Conservation (phyloP, 345 rosid species). For the Citrus sp. region DNA sequence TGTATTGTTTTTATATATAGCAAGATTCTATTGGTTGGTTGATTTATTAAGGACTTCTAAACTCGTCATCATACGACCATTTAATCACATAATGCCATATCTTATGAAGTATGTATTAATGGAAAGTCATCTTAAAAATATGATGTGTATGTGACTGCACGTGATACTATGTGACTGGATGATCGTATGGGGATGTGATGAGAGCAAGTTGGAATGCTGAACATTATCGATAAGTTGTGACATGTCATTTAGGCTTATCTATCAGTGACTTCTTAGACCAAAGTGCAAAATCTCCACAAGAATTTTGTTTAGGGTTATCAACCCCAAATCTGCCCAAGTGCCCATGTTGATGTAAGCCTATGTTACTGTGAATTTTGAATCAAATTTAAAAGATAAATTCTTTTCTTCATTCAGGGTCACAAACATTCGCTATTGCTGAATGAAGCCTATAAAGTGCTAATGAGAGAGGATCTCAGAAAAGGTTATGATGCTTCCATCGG, state of each 20-base stretch:
- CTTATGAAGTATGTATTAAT: no score
- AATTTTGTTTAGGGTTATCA: neutral
- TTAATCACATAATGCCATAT: neutral
- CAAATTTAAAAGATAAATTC: neutral
- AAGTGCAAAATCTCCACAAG: neutral
- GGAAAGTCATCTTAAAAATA: neutral
- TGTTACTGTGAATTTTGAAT: neutral
- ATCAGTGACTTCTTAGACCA: no score
- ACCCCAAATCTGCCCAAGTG: neutral
- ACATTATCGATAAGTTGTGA: no score
- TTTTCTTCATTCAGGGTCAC: conserved; percentile 32
- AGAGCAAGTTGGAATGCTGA: no score
- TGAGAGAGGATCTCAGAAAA: conserved; percentile 37
- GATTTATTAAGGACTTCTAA: no score
- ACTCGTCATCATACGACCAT: neutral
- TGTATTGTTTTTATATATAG: no score
- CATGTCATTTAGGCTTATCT: no score
- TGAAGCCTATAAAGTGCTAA: conserved; percentile 50
- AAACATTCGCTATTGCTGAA: conserved; percentile 43
- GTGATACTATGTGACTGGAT: no score
- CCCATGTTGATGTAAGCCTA: neutral
- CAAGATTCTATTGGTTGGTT: no score
- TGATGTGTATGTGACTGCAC: neutral
- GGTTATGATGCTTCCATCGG: conserved; percentile 44
- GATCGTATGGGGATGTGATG: neutral